Conservation (phyloP, 257 asterid species). For the Solanum corneliomulleri region DNA sequence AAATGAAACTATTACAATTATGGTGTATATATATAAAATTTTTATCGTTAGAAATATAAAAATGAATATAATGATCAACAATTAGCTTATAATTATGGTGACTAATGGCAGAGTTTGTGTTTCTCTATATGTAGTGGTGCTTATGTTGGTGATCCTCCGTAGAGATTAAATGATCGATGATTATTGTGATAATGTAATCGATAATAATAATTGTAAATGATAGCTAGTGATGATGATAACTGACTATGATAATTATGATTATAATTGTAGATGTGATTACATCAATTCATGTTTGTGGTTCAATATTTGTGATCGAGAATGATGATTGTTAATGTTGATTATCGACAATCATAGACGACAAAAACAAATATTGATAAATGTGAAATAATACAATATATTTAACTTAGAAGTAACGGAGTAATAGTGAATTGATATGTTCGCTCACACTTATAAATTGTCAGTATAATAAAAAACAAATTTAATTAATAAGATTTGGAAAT, state of each 20-base stretch:
- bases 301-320: too few species aligned
- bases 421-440: not conserved
- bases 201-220: not conserved
- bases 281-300: not conserved
- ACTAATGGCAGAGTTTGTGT: too few species aligned
- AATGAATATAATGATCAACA: not conserved
- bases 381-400: too few species aligned
- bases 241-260: not conserved
- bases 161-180: not conserved
- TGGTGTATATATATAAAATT: not conserved
- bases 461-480: too few species aligned
- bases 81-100: not conserved
- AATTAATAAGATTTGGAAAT: not conserved
- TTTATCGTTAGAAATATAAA: not conserved
- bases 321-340: too few species aligned
- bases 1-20: not conserved
- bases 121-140: not conserved
- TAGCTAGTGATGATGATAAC: not conserved
- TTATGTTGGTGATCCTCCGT: not conserved
- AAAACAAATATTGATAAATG: too few species aligned
- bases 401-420: not conserved
- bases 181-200: not conserved
- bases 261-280: not conserved
- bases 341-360: not conserved
- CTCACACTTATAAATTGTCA: not conserved